Evolutionary conservation across 148 eudicot species (phyloP).

Genomic region (Fagopyrum tataricum): DNA sequence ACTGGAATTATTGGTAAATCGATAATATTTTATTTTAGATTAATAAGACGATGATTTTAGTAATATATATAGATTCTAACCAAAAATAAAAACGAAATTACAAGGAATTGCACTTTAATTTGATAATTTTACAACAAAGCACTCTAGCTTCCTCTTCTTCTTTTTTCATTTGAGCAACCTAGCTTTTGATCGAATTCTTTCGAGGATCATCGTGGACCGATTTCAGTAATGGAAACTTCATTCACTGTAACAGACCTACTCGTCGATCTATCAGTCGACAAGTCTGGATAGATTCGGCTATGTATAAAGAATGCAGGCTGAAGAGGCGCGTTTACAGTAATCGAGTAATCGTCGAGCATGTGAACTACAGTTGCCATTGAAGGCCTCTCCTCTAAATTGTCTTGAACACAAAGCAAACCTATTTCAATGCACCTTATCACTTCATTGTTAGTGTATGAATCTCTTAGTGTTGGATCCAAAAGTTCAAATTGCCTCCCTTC

Average conservation of each 20-base stretch:
- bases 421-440: slow-evolving; percentile 26
- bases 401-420: slow-evolving; percentile 33
- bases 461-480: slow-evolving; percentile 21
- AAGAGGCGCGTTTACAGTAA: slow-evolving; percentile 19
- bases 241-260: neutral
- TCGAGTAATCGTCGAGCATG: slow-evolving; percentile 28
- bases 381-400: slow-evolving; percentile 22
- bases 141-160: too few species aligned
- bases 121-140: too few species aligned
- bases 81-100: too few species aligned
- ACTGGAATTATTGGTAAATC: too few species aligned
- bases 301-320: slow-evolving; percentile 25
- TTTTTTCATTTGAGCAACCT: neutral
- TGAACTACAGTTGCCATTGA: slow-evolving; percentile 29
- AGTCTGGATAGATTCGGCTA: neutral
- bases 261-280: neutral
- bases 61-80: too few species aligned
- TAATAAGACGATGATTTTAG: too few species aligned
- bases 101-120: too few species aligned
- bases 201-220: neutral
- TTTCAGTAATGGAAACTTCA: neutral
- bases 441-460: slow-evolving; percentile 22
- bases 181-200: neutral
- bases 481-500: slow-evolving; percentile 19
- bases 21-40: too few species aligned